Evolutionary conservation across 108 stramenopile genomes (phyloP), one percentile per base, ranked within the genome.

Genomic region (Nitzschia putrida): DNA sequence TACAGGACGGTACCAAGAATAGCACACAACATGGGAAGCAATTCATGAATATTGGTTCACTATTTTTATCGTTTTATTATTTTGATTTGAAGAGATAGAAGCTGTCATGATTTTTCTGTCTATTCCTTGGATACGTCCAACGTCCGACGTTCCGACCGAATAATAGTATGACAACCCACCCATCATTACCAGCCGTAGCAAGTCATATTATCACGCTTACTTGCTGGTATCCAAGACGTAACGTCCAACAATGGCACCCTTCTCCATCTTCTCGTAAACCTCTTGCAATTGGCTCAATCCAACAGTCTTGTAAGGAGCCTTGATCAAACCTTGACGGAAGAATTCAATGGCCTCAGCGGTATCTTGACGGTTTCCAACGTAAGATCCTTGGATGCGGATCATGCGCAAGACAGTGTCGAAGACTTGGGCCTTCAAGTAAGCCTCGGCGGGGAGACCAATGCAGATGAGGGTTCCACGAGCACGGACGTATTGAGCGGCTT

Each of bases 231-330:
- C 47, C 14, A 49, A 18, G 47, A 49, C 47, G 18, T 49, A 49
- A 6, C 47, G 47, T 6, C 47, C 47, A 16, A 49, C 47, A 49
- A 49, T 49, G n/a, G 14, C n/a, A 18, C 47, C 47, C 18, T 16
- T 18, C 18, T 49, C 47, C 47, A 49, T 49, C 47, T 49, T 49
- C 18, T 49, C 47, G 18, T 49, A 49, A 16, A 49, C 47, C 6
- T 49, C 47, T 49, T 49, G 47, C 47, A 49, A 49, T 49, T 49
- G 14, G 18, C 47, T 49, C 47, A 49, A 49, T 18, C 47, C 47
- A 49, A 49, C 47, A 2, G 47, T 49, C 47, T 49, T 49, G 47
- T 49, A 49, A 49, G 56, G 56, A 29, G 56, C 29, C 56, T 57
- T 29, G 26, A 29, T 29, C 29, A 29, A 29, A 24, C 23, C 29